Percentiles rank a stretch among this genome's conserved stretches.
Conservation (phyloP, 2,329 filamentous ascomycete genomes). For the Sporothrix sp. region DNA sequence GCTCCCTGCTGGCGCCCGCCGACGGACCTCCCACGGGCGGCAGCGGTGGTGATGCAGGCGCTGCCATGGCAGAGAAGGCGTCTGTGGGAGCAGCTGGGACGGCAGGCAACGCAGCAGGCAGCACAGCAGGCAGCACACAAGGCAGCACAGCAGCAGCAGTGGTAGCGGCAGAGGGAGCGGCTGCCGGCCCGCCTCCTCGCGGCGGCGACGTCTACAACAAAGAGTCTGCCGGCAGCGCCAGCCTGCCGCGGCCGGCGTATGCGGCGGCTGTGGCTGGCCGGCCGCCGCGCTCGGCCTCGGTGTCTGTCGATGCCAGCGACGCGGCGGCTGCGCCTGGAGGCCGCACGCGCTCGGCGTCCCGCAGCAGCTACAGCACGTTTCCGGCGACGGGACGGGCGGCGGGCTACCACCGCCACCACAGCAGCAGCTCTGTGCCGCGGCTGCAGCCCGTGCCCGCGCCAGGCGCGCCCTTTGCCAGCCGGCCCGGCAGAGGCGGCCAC, state of each 20-base stretch:
- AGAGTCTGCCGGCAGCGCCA: not conserved
- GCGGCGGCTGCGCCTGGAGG: not conserved
- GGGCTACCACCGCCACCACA: not conserved
- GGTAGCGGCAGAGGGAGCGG: too few relatives aligned
- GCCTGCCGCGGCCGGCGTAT: not conserved
- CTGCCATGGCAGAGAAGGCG: slow-evolving; percentile 32
- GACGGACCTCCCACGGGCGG: slow-evolving; percentile 27
- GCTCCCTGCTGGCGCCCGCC: slow-evolving; percentile 22
- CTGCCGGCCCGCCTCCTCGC: too few relatives aligned
- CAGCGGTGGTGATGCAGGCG: slow-evolving; percentile 28
- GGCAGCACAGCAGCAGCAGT: too few relatives aligned
- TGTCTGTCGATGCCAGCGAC: not conserved
- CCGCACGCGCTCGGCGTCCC: not conserved
- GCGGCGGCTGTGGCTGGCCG: not conserved
- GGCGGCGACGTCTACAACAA: too few relatives aligned
- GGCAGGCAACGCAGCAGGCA: too few relatives aligned
- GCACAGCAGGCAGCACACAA: too few relatives aligned
- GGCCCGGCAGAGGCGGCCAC: not conserved
- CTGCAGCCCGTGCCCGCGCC: not conserved
- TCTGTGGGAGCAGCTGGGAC: not conserved
- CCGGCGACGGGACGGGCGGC: not conserved
- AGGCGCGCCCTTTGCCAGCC: not conserved
- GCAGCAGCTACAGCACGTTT: slow-evolving; percentile 14
- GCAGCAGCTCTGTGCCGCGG: not conserved
- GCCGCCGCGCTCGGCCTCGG: not conserved